Evolutionary conservation across 75 land plant genomes (phyloP).

Genomic region (Sequoiadendron giganteum): DNA sequence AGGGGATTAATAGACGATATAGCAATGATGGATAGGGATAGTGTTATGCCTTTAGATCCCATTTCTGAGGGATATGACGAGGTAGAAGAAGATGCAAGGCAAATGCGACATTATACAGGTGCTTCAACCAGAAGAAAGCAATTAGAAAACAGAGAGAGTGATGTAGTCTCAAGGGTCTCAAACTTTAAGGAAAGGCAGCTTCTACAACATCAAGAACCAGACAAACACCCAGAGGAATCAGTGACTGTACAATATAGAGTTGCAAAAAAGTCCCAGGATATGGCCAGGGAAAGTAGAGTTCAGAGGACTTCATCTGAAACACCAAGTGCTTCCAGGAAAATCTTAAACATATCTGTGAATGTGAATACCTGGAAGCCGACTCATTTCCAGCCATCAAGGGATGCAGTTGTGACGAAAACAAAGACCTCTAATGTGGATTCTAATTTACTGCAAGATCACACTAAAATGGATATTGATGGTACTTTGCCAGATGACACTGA

Average conservation of each 20-base stretch:
- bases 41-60: slow-evolving; percentile 33
- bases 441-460: not conserved
- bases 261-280: slow-evolving; percentile 33
- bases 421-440: not conserved
- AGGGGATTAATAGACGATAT: slow-evolving; percentile 8
- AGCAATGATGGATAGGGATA: slow-evolving; percentile 23
- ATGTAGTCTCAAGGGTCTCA: slow-evolving; percentile 1
- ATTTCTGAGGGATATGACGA: slow-evolving; percentile 44
- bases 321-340: slow-evolving; percentile 34
- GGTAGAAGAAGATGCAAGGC: slow-evolving; percentile 15
- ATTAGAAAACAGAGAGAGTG: slow-evolving; percentile 8
- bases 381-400: slow-evolving; percentile 29
- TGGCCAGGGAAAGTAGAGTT: slow-evolving; percentile 11
- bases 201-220: not conserved
- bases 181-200: slow-evolving; percentile 8
- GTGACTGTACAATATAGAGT: slow-evolving; percentile 42
- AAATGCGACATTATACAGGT: not conserved
- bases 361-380: slow-evolving; percentile 71
- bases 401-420: slow-evolving; percentile 15
- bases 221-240: slow-evolving; percentile 23
- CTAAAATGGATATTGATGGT: slow-evolving; percentile 6
- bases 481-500: not conserved
- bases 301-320: slow-evolving; percentile 25
- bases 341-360: slow-evolving; percentile 61
- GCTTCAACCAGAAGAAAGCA: slow-evolving; percentile 8